Base-by-base conservation (phyloP, 129 eudicot species). In the Lonicera japonica region DNA sequence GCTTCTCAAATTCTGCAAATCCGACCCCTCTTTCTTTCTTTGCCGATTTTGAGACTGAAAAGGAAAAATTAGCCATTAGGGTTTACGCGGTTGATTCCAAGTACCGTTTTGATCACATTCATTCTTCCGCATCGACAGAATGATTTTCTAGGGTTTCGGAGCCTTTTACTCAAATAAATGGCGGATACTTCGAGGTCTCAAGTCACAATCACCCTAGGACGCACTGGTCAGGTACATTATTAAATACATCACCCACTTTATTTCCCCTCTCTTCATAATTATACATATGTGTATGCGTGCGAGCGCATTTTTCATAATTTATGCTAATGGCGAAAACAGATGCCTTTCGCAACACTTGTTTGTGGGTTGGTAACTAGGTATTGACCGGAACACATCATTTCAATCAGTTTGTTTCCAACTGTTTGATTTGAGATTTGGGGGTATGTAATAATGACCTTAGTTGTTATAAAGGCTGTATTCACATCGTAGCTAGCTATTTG, bases 161-260 rank as follows among this genome's bases (percentile, higher is more conserved):
- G 62, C 56, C 41, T 57, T 7, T 40, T 72, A 21, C 56, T 20
- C 24, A 59, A 61, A n/a, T n/a, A n/a, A 29, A 90, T 90, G 97
- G 78, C 94, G 50, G 87, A 77, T 25, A 45, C 74, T 64, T 83
- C 86, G 34, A 74, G 91, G 79, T 72, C 92, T 61, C 88, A 66
- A 41, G 81, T 90, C 19, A 90, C 95, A 38, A 87, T 90, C 57
- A 90, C 97, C 51, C 80, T 90, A 50, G 97, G 97, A 8, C 85
- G 89, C 62, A 66, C 72, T 43, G 89, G 92, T 55, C 97, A 87
- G 95, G 97, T 90, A 73, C 50, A 0, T 11, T n/a, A n/a, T n/a
- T n/a, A n/a, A 10, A 29, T 29, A 45, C n/a, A 15, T 45, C n/a
- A 10, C n/a, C 51, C 51, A 2, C n/a, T 45, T 12, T 5, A 45